Evolutionary conservation across 1,284 basidiomycete genomes (phyloP).

Genomic region (Volvariella volvacea): DNA sequence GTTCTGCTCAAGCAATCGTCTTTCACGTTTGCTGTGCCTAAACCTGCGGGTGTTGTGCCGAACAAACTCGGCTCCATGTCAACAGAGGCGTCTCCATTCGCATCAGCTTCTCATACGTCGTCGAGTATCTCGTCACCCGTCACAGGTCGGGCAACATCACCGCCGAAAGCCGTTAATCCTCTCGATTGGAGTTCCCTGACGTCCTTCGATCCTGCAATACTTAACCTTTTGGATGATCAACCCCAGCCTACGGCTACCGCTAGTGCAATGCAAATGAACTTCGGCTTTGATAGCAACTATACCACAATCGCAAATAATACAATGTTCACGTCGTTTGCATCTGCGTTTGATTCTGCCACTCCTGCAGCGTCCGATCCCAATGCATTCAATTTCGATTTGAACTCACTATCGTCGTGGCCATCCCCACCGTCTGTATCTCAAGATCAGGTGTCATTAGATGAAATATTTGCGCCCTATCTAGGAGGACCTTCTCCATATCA

Average conservation of each 20-base stretch:
- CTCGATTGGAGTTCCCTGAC: slow-evolving; percentile 60
- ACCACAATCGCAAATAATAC: slow-evolving; percentile 76
- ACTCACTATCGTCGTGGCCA: slow-evolving; percentile 33
- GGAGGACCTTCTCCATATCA: slow-evolving; percentile 38
- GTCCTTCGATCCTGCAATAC: slow-evolving; percentile 56
- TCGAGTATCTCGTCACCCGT: slow-evolving; percentile 24
- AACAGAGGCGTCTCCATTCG: slow-evolving; percentile 11
- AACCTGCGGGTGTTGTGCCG: slow-evolving; percentile 18
- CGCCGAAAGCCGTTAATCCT: slow-evolving; percentile 33
- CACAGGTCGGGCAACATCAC: slow-evolving; percentile 14
- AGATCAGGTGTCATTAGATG: slow-evolving; percentile 39
- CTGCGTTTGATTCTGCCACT: slow-evolving; percentile 42
- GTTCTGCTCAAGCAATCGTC: slow-evolving; percentile 62
- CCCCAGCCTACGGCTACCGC: slow-evolving; percentile 43
- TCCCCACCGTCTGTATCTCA: slow-evolving; percentile 26
- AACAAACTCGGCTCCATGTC: not conserved
- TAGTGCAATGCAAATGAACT: slow-evolving; percentile 57
- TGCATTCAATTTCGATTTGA: slow-evolving; percentile 34
- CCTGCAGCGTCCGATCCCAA: slow-evolving; percentile 18
- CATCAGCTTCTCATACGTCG: slow-evolving; percentile 20
- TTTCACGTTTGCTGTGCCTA: slow-evolving; percentile 72
- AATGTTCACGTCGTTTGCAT: slow-evolving; percentile 73
- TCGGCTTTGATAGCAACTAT: slow-evolving; percentile 40
- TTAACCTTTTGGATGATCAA: slow-evolving; percentile 55
- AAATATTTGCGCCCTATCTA: slow-evolving; percentile 56